phyloP scores from a whole-genome alignment of 2,329 filamentous ascomycete species.

The Fusarium drepaniforme region DNA sequence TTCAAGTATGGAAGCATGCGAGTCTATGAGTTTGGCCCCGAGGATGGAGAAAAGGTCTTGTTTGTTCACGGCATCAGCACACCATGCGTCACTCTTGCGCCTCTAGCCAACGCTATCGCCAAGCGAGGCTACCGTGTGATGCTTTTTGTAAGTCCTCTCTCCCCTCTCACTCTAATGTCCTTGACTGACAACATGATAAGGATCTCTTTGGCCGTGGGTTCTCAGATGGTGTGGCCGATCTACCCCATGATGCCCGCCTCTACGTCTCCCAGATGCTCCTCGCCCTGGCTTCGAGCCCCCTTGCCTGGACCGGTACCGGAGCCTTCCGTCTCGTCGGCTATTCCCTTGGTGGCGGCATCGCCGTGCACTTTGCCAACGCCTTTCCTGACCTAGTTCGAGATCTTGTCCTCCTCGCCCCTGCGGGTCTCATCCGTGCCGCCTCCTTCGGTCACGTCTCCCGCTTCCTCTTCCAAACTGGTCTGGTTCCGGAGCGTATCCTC shows the following conservation, averaged over 20 bases:
- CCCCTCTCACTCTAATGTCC: constrained; percentile 14
- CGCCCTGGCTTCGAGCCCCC: constrained; percentile 75
- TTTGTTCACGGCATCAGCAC: constrained; percentile 89
- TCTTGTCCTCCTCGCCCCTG: constrained; percentile 82
- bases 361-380: constrained; percentile 77
- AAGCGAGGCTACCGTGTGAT: constrained; percentile 81
- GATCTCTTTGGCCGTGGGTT: constrained; percentile 79
- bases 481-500: constrained; percentile 66
- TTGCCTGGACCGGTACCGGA: constrained; percentile 72
- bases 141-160: constrained; percentile 69
- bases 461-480: constrained; percentile 66
- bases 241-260: constrained; percentile 79
- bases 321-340: constrained; percentile 81
- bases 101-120: constrained; percentile 75
- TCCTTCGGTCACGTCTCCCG: constrained; percentile 64
- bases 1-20: constrained; percentile 77
- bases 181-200: constrained; percentile 48
- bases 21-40: constrained; percentile 86
- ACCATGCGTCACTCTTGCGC: constrained; percentile 78
- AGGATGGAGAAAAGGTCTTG: constrained; percentile 78
- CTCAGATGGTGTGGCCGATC: constrained; percentile 72
- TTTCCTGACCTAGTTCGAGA: constrained; percentile 78
- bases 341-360: constrained; percentile 84
- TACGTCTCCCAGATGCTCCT: constrained; percentile 80
- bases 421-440: constrained; percentile 75